These are phyloP conservation scores for Torrubiellomyces zombiae DNA, from an alignment of 2,329 filamentous ascomycete species.

Conservation along the genomic window DNA sequence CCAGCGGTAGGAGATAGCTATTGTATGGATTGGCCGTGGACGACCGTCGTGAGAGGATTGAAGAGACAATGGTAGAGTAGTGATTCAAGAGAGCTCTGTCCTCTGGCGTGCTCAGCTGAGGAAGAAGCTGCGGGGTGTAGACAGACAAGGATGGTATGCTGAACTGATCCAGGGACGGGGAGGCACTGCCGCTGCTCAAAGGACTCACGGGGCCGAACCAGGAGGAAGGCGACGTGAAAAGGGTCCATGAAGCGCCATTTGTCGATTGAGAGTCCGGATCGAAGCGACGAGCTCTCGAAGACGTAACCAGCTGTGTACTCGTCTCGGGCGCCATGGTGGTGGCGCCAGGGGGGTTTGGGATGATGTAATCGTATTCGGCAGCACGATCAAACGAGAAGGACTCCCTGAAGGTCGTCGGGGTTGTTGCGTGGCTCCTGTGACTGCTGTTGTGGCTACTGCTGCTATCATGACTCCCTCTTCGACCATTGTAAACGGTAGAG, in stretches of 20 bases:
- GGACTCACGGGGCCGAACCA: slow-evolving; percentile 12
- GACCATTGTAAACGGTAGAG: slow-evolving; percentile 5
- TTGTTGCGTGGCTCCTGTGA: slow-evolving; percentile 2
- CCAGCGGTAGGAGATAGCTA: slow-evolving; percentile 15
- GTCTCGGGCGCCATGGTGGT: slow-evolving; percentile 2
- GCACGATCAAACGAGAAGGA: slow-evolving; percentile 3
- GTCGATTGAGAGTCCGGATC: slow-evolving; percentile 8
- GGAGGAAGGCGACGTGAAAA: slow-evolving; percentile 6
- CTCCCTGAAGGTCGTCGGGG: slow-evolving; percentile 1
- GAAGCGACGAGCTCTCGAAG: slow-evolving; percentile 4
- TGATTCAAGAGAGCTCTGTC: slow-evolving; percentile 18
- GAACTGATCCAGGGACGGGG: slow-evolving; percentile 8
- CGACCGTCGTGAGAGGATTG: slow-evolving; percentile 15
- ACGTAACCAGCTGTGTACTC: slow-evolving; percentile 2
- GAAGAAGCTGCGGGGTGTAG: slow-evolving; percentile 14
- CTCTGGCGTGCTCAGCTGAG: slow-evolving; percentile 12
- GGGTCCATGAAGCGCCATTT: slow-evolving; percentile 8
- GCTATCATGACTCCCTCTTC: slow-evolving; percentile 6
- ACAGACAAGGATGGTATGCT: slow-evolving; percentile 10
- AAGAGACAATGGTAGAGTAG: slow-evolving; percentile 16
- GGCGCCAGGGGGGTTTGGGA: not conserved
- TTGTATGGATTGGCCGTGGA: slow-evolving; percentile 14
- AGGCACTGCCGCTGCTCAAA: slow-evolving; percentile 9
- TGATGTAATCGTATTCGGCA: slow-evolving; percentile 2
- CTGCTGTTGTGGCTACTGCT: slow-evolving; percentile 5